These are phyloP conservation scores for Myrica gale DNA, from an alignment of 306 rosid genomes.

Conservation along the genomic window DNA sequence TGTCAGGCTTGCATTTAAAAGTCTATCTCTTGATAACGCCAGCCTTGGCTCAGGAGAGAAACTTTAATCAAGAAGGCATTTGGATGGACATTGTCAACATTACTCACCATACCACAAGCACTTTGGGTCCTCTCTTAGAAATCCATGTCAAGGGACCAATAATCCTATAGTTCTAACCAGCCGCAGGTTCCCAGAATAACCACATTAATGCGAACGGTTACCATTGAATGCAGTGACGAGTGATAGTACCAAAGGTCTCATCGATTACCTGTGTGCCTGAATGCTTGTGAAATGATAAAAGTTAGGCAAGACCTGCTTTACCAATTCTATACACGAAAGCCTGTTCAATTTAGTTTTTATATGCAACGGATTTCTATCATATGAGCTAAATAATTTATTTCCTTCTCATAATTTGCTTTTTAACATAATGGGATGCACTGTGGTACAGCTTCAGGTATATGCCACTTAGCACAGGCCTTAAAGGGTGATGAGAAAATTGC, in stretches of 20 bases:
- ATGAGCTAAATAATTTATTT: background rate
- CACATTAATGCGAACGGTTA: background rate
- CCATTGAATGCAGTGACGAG: background rate
- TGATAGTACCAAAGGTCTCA: background rate
- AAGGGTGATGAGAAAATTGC: slow-evolving; percentile 75
- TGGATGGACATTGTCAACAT: background rate
- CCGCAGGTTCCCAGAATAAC: background rate
- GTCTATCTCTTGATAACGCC: background rate
- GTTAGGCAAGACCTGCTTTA: background rate
- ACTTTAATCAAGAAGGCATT: background rate
- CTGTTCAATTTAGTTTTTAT: background rate
- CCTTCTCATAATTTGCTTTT: background rate
- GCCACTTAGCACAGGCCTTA: slow-evolving; percentile 60
- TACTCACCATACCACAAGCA: background rate
- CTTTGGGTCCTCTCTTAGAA: slow-evolving; percentile 10
- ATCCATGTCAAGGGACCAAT: background rate
- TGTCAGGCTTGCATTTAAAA: background rate
- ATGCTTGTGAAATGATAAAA: background rate
- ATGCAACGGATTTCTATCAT: slow-evolving; percentile 5
- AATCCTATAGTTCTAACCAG: background rate
- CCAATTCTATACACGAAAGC: background rate
- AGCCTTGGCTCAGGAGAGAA: slow-evolving; percentile 1
- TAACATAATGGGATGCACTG: slow-evolving; percentile 24
- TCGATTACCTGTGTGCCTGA: background rate
- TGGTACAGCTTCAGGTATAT: slow-evolving; percentile 48